Evolutionary conservation across 345 rosid genomes (phyloP).

Genomic region (Acer campestre): DNA sequence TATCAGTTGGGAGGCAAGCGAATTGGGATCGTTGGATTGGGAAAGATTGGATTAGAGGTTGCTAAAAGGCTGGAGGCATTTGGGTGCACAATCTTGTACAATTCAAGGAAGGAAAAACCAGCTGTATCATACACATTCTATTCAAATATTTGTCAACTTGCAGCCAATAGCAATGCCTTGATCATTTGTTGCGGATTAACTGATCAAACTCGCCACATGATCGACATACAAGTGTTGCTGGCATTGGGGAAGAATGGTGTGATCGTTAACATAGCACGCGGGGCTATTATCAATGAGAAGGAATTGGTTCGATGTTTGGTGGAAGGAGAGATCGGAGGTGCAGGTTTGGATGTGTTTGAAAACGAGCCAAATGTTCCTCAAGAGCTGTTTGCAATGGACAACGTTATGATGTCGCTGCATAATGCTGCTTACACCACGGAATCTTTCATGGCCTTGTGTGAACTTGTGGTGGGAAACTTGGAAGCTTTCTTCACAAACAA

Average conservation of each 20-base stretch:
- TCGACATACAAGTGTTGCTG: constrained; percentile 41
- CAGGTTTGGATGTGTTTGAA: constrained; percentile 67
- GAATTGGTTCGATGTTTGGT: constrained; percentile 48
- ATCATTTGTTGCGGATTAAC: constrained; percentile 45
- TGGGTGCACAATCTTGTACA: constrained; percentile 45
- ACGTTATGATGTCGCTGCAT: constrained; percentile 53
- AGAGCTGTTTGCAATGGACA: constrained; percentile 43
- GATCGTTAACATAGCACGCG: constrained; percentile 49
- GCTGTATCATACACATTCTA: constrained; percentile 37
- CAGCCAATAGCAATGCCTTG: constrained; percentile 39
- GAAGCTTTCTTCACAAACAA: constrained; percentile 55
- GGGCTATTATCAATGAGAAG: constrained; percentile 49
- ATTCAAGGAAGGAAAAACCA: constrained; percentile 40
- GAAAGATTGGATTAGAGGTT: constrained; percentile 41
- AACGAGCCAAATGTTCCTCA: constrained; percentile 50
- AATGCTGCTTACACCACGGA: constrained; percentile 42
- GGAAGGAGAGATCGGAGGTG: constrained; percentile 52
- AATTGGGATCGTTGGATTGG: constrained; percentile 55
- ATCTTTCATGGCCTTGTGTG: constrained; percentile 29
- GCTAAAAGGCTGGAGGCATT: constrained; percentile 47
- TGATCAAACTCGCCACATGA: constrained; percentile 42
- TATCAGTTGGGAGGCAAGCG: constrained; percentile 48
- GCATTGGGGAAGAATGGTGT: constrained; percentile 51
- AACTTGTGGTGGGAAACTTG: constrained; percentile 49
- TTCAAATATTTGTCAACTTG: constrained; percentile 34